These are phyloP conservation scores for Podospora bellae-mahoneyi DNA, from an alignment of 495 filamentous ascomycete species.

Conservation along the genomic window DNA sequence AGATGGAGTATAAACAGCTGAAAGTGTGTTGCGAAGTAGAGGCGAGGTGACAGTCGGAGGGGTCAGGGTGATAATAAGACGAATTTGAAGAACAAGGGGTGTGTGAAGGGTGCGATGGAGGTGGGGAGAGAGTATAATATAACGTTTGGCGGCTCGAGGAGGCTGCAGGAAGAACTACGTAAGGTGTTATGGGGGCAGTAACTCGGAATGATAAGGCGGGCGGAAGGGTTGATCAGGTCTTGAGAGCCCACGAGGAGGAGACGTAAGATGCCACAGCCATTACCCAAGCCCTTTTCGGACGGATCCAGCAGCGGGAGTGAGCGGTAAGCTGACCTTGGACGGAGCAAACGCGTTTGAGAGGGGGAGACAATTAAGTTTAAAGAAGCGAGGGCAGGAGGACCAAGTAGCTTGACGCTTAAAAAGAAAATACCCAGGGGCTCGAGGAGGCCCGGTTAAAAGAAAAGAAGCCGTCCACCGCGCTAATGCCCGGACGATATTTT, in stretches of 20 bases:
- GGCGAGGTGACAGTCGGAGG: background rate
- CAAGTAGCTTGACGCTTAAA: slow-evolving; percentile 16
- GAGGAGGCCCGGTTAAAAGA: slow-evolving; percentile 26
- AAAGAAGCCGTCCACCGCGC: slow-evolving; percentile 18
- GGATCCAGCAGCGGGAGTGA: slow-evolving; percentile 17
- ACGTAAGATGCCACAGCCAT: slow-evolving; percentile 24
- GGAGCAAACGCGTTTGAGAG: slow-evolving; percentile 10
- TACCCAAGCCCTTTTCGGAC: slow-evolving; percentile 20
- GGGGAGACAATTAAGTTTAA: slow-evolving; percentile 17
- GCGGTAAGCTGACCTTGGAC: slow-evolving; percentile 23
- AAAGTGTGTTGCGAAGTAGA: background rate
- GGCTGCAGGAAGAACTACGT: slow-evolving; percentile 24
- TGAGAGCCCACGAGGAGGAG: slow-evolving; percentile 15
- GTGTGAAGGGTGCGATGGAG: slow-evolving; percentile 20
- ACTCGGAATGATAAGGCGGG: slow-evolving; percentile 17
- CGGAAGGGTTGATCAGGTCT: slow-evolving; percentile 13
- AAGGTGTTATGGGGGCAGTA: slow-evolving; percentile 19
- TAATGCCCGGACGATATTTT: slow-evolving; percentile 23
- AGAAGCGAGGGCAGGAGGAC: slow-evolving; percentile 12
- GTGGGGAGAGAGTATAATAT: slow-evolving; percentile 28
- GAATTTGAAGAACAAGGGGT: slow-evolving; percentile 1
- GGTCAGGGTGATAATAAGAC: slow-evolving; percentile 13
- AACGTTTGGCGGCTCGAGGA: slow-evolving; percentile 23
- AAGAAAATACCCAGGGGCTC: slow-evolving; percentile 10
- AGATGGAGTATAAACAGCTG: background rate